These are phyloP conservation scores for Zygosaccharomyces bisporus DNA, from an alignment of 805 yeast species.

Conservation along the genomic window DNA sequence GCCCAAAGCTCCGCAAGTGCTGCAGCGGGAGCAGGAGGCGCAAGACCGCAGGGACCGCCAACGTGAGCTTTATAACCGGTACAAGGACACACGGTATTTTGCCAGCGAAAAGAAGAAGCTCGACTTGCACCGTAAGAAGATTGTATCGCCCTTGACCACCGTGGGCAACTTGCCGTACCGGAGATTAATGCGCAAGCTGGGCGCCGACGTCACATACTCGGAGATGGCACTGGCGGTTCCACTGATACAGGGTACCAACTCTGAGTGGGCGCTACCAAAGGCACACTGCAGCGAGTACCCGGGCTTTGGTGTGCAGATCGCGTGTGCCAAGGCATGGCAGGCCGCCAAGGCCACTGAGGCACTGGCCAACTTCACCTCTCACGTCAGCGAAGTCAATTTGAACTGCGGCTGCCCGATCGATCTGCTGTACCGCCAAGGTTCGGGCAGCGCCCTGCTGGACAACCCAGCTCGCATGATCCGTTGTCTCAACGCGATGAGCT, in stretches of 20 bases:
- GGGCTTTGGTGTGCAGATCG: slow-evolving; percentile 91
- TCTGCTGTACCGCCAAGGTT: slow-evolving; percentile 87
- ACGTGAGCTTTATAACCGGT: slow-evolving; percentile 37
- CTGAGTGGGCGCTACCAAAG: slow-evolving; percentile 97
- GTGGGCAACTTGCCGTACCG: slow-evolving; percentile 97
- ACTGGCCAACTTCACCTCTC: slow-evolving; percentile 38
- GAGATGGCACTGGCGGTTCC: slow-evolving; percentile 95
- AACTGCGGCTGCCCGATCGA: slow-evolving; percentile 99
- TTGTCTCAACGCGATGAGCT: slow-evolving; percentile 83
- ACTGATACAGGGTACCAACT: slow-evolving; percentile 79
- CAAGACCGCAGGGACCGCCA: slow-evolving; percentile 35
- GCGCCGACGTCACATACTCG: slow-evolving; percentile 89
- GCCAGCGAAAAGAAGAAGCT: slow-evolving; percentile 78
- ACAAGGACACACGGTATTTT: slow-evolving; percentile 71
- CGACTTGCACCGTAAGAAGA: slow-evolving; percentile 67
- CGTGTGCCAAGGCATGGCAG: slow-evolving; percentile 88
- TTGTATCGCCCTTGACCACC: slow-evolving; percentile 93
- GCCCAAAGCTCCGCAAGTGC: slow-evolving; percentile 29
- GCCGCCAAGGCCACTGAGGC: slow-evolving; percentile 91
- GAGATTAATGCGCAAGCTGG: slow-evolving; percentile 81
- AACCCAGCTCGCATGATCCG: slow-evolving; percentile 78
- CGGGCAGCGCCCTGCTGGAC: slow-evolving; percentile 90
- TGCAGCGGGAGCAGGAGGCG: slow-evolving; percentile 27
- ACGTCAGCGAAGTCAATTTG: slow-evolving; percentile 78
- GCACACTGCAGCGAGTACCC: slow-evolving; percentile 80